These are phyloP conservation scores for Porogramme epimiltina DNA, from an alignment of 1,284 basidiomycete species.

Conservation along the genomic window DNA sequence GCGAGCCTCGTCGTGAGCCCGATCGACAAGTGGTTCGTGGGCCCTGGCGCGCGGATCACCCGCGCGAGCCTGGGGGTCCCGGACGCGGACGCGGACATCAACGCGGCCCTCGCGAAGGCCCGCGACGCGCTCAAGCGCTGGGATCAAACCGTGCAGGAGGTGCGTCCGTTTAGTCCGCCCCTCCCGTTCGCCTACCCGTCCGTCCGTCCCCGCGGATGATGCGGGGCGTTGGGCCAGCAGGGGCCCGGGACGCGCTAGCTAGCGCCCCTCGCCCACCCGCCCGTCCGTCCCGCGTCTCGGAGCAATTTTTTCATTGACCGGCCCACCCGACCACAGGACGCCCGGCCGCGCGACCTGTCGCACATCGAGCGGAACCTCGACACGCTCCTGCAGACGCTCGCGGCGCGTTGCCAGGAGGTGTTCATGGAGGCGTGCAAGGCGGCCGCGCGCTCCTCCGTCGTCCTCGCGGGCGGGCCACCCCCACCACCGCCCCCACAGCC, in stretches of 20 bases:
- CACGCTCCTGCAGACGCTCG: conserved; percentile 63
- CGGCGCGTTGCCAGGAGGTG: conserved; percentile 56
- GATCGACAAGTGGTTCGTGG: conserved; percentile 79
- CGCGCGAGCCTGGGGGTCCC: conserved; percentile 54
- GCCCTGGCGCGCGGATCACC: conserved; percentile 58
- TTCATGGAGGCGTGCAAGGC: conserved; percentile 67
- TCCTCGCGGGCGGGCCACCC: conserved; percentile 23
- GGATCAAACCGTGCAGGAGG: conserved; percentile 20
- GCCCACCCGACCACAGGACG: conserved; percentile 39
- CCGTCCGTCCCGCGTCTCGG: too few relatives aligned
- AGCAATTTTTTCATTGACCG: neutral
- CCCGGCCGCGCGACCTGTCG: conserved; percentile 49
- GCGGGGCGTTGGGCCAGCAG: too few relatives aligned
- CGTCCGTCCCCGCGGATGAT: too few relatives aligned
- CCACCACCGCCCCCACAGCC: too few relatives aligned
- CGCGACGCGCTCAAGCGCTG: conserved; percentile 15
- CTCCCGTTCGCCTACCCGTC: too few relatives aligned
- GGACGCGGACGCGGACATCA: conserved; percentile 14
- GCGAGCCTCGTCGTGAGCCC: conserved; percentile 66
- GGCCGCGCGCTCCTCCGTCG: conserved; percentile 58
- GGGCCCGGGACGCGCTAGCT: too few relatives aligned
- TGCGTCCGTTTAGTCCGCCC: conserved; percentile 8
- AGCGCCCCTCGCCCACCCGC: too few relatives aligned
- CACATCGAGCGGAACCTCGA: conserved; percentile 72
- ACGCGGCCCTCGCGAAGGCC: conserved; percentile 12